Evolutionary conservation across 352 stramenopile species (phyloP), one percentile per base, ranked within the genome.

Genomic region (Globisporangium nunn): DNA sequence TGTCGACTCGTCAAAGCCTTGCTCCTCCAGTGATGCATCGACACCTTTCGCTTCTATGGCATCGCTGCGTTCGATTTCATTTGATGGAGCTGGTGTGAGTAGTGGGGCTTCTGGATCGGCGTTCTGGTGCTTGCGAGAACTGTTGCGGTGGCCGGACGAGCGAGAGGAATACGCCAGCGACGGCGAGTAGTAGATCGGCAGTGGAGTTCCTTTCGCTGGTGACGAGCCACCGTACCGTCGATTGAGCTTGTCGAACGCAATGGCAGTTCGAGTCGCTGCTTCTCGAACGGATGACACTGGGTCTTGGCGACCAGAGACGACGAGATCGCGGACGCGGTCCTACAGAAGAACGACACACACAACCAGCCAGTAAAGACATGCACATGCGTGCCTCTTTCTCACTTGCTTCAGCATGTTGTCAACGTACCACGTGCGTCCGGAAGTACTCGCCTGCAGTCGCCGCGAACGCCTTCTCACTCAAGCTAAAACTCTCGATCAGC

Each of bases 201-300:
- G 29, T 5, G 29, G 45, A 8, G 29, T 52, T n/a, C 33, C 53
- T 41, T 44, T 51, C 53, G 49, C 31, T n/a, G 44, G 53, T 31
- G 53, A 58, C 28, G 33, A 35, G n/a, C 53, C 43, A 2, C 53
- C 43, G 10, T 43, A 33, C 4, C 53, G 53, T 18, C 14, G 51
- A 23, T 47, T 47, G 40, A 62, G 49, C 44, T 54, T 67, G 44
- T 80, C 67, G 59, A 85, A 81, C 11, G 68, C 57, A 17, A 71
- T 61, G 15, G 53, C 63, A 6, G 73, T 66, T 15, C 61, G 61
- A n/a, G 74, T 70, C 0, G 75, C 71, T 30, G 72, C 78, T 49
- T 86, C 74, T 4, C 78, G 69, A 50, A 88, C 75, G 11, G 68
- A 61, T 7, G 73, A 88, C 1, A 80, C 67, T 4, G 75, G 66